Evolutionary conservation across 108 stramenopile species (phyloP), one percentile per base, ranked within the genome.

Genomic region (Nitzschia sp.): DNA sequence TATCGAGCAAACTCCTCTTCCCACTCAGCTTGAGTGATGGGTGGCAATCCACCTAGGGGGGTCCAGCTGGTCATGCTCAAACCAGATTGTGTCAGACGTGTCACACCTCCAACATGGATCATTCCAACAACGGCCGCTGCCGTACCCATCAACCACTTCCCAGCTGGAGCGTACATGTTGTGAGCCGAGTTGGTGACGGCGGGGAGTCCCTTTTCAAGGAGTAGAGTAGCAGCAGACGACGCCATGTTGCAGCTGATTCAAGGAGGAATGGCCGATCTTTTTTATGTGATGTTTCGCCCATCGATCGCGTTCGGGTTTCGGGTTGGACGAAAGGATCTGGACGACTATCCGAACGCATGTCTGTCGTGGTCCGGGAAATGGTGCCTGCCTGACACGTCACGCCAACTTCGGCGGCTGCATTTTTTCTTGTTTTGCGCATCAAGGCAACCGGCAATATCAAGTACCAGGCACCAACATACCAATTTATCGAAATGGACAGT

Each of bases 21-120:
- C 99, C 99, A 99, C 67, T 95, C 98, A 37, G 80, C 90, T 17
- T 71, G 48, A 14, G 81, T 89, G 10, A 82, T 70, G 15, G 96
- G 98, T 40, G 97, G 97, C 8, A 90, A 69, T 0, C 78, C 76
- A 0, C 95, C 97, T 25, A 96, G 73, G 21, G 92, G 83, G 72
- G 88, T 93, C 99, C 99, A 99, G 56, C 92, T 87, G 14, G 97
- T 97, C 99, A 99, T 99, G 78, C 83, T 86, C 53, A 99, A 77
- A 8, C 99, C 99, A 0, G 92, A 94, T 62, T 94, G 83, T 19
- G 99, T 99, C 44, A 99, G 78, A 14, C 99, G 87, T 0, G 99
- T 99, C 9, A 98, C 73, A 39, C 99, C 99, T 3, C 99, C 99
- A 9, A 99, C 89, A 63, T 95, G 94, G 26, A 99, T 95, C 96